Base-by-base conservation (phyloP, 768 basidiomycete genomes). In the Macrolepiota fuliginosa region DNA sequence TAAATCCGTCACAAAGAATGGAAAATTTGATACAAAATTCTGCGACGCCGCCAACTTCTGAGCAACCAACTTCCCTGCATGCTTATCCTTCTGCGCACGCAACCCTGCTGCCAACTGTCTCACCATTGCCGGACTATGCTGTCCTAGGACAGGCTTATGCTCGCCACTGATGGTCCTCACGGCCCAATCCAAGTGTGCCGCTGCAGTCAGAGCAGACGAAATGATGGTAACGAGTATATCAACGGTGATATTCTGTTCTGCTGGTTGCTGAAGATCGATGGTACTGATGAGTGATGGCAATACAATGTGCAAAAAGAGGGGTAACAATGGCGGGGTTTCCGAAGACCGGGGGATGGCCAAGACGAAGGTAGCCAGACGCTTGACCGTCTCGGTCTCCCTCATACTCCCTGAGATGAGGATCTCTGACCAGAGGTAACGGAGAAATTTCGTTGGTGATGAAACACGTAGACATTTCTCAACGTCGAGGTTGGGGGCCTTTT, bases 1-100 rank as follows among this genome's bases (percentile, higher is more conserved):
- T 70, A 75, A 69, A 66, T 80, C 73, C 58, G 65, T 71, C 64
- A 76, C 82, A 71, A 91, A 91, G 22, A 82, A 81, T 3, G 90
- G 90, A 72, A 92, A 92, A 67, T 87, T 92, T 35, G 88, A 79
- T 11, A 87, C 81, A 69, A 92, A 91, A 0, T 85, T 77, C 58
- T 84, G 82, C 7, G 84, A 84, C 17, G 87, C 78, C 24, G 81
- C 76, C 49, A 93, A 71, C 49, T 85, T 79, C 66, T 91, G 86
- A 36, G 84, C 71, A 54, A 92, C 78, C 17, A 78, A 67, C 40
- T 69, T 75, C 57, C 83, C 82, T n/a, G 83, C 83, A 49, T 73
- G 73, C 64, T 82, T 84, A 9, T 69, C 64, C 63, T 79, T 84
- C 60, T 79, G 81, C 45, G 74, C 71, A 15, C 83, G 82, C 49